Percentiles rank a stretch among this genome's conserved stretches.
phyloP scores from a whole-genome alignment of 2,329 filamentous ascomycete species.

The Dactylellina haptotyla region DNA sequence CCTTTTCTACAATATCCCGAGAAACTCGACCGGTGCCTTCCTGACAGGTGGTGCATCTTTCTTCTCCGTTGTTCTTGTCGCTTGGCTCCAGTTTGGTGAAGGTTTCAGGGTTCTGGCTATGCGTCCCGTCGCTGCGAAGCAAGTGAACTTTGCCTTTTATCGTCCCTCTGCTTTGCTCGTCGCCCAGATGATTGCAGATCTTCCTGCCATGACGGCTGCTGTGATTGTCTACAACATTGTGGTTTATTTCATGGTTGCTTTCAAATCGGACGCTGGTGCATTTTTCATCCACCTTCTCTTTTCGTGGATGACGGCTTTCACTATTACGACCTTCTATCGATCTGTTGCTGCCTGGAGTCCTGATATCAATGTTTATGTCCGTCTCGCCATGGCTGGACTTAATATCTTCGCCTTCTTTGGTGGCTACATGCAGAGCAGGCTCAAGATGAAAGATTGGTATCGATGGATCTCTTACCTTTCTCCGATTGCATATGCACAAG shows the following conservation, averaged over 20 bases:
- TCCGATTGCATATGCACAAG: constrained; percentile 71
- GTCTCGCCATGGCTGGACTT: constrained; percentile 71
- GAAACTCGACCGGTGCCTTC: constrained; percentile 72
- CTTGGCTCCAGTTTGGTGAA: constrained; percentile 79
- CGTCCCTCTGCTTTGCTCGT: constrained; percentile 73
- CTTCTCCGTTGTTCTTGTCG: constrained; percentile 74
- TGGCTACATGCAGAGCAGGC: constrained; percentile 75
- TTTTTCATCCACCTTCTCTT: constrained; percentile 65
- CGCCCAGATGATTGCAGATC: constrained; percentile 72
- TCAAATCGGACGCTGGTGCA: constrained; percentile 70
- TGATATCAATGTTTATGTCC: constrained; percentile 73
- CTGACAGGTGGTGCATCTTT: constrained; percentile 72
- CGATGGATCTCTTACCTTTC: constrained; percentile 71
- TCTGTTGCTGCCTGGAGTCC: constrained; percentile 73
- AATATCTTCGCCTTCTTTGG: constrained; percentile 73
- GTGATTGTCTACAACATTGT: constrained; percentile 71
- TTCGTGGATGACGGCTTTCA: constrained; percentile 69
- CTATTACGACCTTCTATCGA: constrained; percentile 72
- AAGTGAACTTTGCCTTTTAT: constrained; percentile 76
- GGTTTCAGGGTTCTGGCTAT: constrained; percentile 78
- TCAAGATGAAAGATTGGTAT: constrained; percentile 63
- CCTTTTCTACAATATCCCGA: constrained; percentile 76
- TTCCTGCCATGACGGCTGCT: constrained; percentile 70
- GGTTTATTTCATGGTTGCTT: constrained; percentile 73
- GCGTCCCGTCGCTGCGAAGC: constrained; percentile 74